Conservation (phyloP, 176 grass and related monocot species). For the Musa itinerans region DNA sequence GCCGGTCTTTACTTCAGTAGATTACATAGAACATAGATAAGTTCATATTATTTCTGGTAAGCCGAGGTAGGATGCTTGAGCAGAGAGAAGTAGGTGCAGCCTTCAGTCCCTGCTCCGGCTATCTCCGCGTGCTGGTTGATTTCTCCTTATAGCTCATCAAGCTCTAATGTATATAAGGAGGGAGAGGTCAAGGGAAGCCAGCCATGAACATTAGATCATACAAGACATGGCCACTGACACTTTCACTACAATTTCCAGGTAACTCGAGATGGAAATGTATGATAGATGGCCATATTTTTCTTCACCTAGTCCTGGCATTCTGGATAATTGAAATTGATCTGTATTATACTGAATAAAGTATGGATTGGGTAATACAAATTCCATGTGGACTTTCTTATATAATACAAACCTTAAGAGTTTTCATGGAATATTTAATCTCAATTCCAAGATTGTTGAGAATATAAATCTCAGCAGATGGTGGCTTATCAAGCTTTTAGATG, state of each 20-base stretch:
- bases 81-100: conserved; percentile 91
- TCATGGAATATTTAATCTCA: too few species aligned
- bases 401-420: too few species aligned
- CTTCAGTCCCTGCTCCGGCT: conserved; percentile 74
- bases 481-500: too few species aligned
- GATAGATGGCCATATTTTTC: not conserved
- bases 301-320: not conserved
- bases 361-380: too few species aligned
- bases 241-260: not conserved
- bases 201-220: not conserved
- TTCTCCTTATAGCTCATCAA: not conserved
- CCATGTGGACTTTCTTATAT: too few species aligned
- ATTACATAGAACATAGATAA: not conserved
- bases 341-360: too few species aligned
- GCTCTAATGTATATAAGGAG: not conserved
- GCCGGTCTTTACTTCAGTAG: not conserved
- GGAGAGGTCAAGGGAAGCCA: not conserved
- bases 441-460: too few species aligned
- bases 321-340: too few species aligned
- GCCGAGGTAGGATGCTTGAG: conserved; percentile 37
- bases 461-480: too few species aligned
- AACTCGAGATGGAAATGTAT: conserved; percentile 1
- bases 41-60: conserved; percentile 3
- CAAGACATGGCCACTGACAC: not conserved
- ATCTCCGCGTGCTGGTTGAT: conserved; percentile 21